These are phyloP conservation scores for Teunomyces barrocoloradensis DNA, from an alignment of 805 yeast genomes.

Conservation along the genomic window DNA sequence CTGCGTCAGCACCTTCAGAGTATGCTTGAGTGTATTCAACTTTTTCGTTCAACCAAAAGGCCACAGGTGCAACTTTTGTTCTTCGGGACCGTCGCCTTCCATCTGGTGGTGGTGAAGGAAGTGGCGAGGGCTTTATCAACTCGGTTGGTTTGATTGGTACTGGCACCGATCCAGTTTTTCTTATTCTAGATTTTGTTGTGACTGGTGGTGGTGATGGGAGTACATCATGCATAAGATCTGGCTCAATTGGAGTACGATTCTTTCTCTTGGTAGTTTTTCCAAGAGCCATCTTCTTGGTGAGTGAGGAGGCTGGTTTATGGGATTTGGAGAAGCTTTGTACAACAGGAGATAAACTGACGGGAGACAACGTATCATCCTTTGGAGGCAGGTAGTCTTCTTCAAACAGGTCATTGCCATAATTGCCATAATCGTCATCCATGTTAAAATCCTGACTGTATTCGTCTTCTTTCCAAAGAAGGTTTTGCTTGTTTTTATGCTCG, in stretches of 20 bases:
- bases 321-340: not conserved
- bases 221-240: conserved; percentile 1
- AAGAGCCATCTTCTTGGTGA: conserved; percentile 35
- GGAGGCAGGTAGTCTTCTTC: not conserved
- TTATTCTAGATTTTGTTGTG: conserved; percentile 11
- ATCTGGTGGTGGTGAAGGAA: conserved; percentile 45
- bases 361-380: conserved; percentile 13
- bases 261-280: conserved; percentile 14
- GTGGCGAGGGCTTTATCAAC: conserved; percentile 23
- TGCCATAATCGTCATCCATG: conserved; percentile 8
- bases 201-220: conserved; percentile 11
- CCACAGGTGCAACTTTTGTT: conserved; percentile 66
- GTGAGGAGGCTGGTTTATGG: conserved; percentile 13
- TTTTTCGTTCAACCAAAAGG: conserved; percentile 82
- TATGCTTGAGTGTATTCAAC: conserved; percentile 51
- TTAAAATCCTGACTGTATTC: conserved; percentile 10
- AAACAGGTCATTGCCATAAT: conserved; percentile 5
- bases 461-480: conserved; percentile 11
- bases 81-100: conserved; percentile 65
- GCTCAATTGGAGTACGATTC: not conserved
- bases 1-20: conserved; percentile 40
- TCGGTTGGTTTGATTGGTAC: not conserved
- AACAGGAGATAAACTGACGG: conserved; percentile 14
- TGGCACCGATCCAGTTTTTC: not conserved
- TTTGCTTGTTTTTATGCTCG: conserved; percentile 11